Conservation (phyloP, 805 yeast species). For the Kodamaea neixiangensis region DNA sequence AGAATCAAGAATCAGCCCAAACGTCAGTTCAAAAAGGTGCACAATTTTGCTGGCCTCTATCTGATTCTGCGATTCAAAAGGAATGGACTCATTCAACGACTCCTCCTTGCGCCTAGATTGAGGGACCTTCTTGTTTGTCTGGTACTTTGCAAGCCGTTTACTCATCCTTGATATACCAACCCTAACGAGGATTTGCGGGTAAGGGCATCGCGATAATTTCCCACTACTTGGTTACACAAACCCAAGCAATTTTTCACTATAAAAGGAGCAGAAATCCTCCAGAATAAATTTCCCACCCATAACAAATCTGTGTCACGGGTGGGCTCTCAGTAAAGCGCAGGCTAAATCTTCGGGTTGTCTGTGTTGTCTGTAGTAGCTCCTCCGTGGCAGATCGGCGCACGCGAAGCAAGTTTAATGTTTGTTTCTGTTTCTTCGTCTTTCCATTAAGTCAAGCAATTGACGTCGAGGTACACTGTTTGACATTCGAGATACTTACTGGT, state of each 20-base stretch:
- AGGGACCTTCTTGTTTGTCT: constrained; percentile 19
- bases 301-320: constrained; percentile 56
- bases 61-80: constrained; percentile 33
- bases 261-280: constrained; percentile 8
- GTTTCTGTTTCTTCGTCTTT: constrained; percentile 10
- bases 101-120: constrained; percentile 2
- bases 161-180: constrained; percentile 22
- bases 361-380: constrained; percentile 33
- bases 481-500: constrained; percentile 32
- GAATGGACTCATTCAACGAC: constrained; percentile 25
- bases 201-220: constrained; percentile 7
- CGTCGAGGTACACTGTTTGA: constrained; percentile 23
- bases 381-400: constrained; percentile 69
- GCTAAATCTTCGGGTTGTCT: constrained; percentile 35
- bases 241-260: constrained; percentile 10
- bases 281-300: background rate
- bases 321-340: constrained; percentile 39
- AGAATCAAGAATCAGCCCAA: constrained; percentile 34
- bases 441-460: constrained; percentile 20
- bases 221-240: background rate
- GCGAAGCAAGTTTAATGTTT: constrained; percentile 56
- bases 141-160: constrained; percentile 33
- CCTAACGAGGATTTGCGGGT: constrained; percentile 13
- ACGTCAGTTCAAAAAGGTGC: constrained; percentile 35
- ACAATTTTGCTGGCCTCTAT: constrained; percentile 39